Evolutionary conservation across 2,329 filamentous ascomycete genomes (phyloP).

Genomic region (Pseudogymnoascus sp.): DNA sequence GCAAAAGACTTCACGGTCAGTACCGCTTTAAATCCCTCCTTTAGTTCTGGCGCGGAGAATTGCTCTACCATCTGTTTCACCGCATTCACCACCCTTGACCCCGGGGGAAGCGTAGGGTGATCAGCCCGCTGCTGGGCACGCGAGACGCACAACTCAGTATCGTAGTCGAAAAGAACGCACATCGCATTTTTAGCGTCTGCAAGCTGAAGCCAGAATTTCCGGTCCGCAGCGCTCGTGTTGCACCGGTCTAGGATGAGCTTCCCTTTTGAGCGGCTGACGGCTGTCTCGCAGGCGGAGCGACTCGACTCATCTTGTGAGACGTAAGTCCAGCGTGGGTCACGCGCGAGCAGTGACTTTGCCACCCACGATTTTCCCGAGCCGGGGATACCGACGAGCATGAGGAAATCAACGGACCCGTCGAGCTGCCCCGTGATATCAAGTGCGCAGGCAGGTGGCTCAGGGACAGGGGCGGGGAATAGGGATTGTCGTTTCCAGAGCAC

Average conservation of each 20-base stretch:
- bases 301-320: constrained; percentile 12
- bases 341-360: constrained; percentile 4
- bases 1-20: constrained; percentile 5
- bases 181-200: constrained; percentile 3
- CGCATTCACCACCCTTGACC: constrained; percentile 4
- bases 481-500: constrained; percentile 14
- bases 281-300: constrained; percentile 6
- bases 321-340: constrained; percentile 7
- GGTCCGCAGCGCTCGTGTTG: constrained; percentile 13
- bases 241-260: constrained; percentile 15
- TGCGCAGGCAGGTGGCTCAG: constrained; percentile 1
- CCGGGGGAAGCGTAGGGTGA: constrained; percentile 13
- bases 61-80: constrained; percentile 12
- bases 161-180: constrained; percentile 13
- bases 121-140: constrained; percentile 11
- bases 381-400: constrained; percentile 13
- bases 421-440: constrained; percentile 10
- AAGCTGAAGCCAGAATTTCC: constrained; percentile 10
- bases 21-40: constrained; percentile 7
- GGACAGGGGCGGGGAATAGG: neutral
- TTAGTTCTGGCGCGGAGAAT: constrained; percentile 7
- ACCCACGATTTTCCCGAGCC: constrained; percentile 14
- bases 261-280: neutral
- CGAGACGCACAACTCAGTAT: constrained; percentile 8
- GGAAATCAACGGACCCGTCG: constrained; percentile 7